Percentiles rank a stretch among this genome's conserved stretches.
phyloP scores from a whole-genome alignment of 108 stramenopile species.

The Chaetoceros tenuissimus region DNA sequence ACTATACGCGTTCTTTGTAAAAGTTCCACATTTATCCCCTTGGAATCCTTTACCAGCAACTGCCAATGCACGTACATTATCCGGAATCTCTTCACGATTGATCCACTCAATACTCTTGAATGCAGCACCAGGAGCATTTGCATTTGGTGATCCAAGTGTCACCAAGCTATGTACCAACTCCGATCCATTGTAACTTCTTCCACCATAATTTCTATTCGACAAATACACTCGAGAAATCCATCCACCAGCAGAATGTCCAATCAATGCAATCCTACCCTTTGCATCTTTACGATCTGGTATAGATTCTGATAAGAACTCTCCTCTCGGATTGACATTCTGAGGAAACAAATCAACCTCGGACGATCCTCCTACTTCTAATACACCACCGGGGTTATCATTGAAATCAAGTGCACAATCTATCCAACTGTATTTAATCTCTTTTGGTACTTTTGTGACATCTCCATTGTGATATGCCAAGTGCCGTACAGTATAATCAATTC shows the following conservation, averaged over 20 bases:
- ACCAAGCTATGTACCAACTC: conserved; percentile 47
- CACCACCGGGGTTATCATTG: conserved; percentile 55
- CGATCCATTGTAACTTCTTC: conserved; percentile 42
- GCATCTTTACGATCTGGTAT: conserved; percentile 13
- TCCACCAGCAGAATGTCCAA: conserved; percentile 57
- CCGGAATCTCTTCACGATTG: conserved; percentile 28
- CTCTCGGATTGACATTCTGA: conserved; percentile 44
- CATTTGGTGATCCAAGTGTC: conserved; percentile 56
- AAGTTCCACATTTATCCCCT: conserved; percentile 42
- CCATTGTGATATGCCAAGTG: conserved; percentile 41
- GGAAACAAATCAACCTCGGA: conserved; percentile 53
- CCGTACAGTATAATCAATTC: conserved; percentile 56
- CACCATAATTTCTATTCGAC: conserved; percentile 44
- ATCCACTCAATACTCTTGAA: conserved; percentile 59
- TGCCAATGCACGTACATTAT: conserved; percentile 33
- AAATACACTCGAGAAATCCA: conserved; percentile 63
- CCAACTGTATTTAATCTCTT: conserved; percentile 39
- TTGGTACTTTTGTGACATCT: conserved; percentile 27
- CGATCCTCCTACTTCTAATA: conserved; percentile 49
- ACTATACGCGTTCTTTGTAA: conserved; percentile 47
- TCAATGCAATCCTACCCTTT: conserved; percentile 36
- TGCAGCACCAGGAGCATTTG: conserved; percentile 55
- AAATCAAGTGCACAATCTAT: conserved; percentile 49
- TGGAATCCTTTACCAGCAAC: conserved; percentile 54
- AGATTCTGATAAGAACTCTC: conserved; percentile 37